These are phyloP conservation scores for Bipolaris oryzae DNA, from an alignment of 2,329 filamentous ascomycete species.

Conservation along the genomic window DNA sequence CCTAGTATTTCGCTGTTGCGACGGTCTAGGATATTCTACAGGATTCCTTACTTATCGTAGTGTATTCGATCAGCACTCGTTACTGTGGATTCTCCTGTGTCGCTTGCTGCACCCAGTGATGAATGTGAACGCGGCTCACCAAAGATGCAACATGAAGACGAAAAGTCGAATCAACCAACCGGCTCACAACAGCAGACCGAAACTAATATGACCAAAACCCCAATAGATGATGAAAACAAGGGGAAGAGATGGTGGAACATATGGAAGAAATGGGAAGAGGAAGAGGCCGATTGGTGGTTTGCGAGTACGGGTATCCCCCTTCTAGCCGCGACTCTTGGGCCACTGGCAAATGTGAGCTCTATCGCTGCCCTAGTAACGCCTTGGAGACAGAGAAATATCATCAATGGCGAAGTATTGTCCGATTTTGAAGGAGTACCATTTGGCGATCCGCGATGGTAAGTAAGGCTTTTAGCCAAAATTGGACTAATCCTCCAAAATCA, in stretches of 20 bases:
- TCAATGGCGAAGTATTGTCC: conserved; percentile 54
- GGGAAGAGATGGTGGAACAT: conserved; percentile 19
- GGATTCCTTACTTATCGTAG: no score
- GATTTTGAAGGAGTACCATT: conserved; percentile 64
- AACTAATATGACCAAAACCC: background rate
- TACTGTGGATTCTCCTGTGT: background rate
- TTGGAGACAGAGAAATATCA: conserved; percentile 69
- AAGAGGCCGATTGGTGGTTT: conserved; percentile 48
- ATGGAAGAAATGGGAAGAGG: conserved; percentile 19
- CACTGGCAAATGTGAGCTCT: conserved; percentile 84
- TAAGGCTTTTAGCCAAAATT: background rate
- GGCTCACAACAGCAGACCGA: background rate
- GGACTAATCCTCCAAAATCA: background rate
- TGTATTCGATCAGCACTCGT: background rate
- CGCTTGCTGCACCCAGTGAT: background rate
- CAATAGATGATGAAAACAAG: background rate
- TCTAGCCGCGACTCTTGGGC: conserved; percentile 81
- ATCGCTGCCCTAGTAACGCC: conserved; percentile 82
- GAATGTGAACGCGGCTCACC: background rate
- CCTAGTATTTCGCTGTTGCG: background rate
- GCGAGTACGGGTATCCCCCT: conserved; percentile 57
- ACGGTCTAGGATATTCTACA: background rate
- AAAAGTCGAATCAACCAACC: background rate
- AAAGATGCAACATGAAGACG: conserved; percentile 11
- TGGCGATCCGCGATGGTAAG: conserved; percentile 72